Evolutionary conservation across 2,329 filamentous ascomycete species (phyloP).

Genomic region (Nigrograna mackinnonii): DNA sequence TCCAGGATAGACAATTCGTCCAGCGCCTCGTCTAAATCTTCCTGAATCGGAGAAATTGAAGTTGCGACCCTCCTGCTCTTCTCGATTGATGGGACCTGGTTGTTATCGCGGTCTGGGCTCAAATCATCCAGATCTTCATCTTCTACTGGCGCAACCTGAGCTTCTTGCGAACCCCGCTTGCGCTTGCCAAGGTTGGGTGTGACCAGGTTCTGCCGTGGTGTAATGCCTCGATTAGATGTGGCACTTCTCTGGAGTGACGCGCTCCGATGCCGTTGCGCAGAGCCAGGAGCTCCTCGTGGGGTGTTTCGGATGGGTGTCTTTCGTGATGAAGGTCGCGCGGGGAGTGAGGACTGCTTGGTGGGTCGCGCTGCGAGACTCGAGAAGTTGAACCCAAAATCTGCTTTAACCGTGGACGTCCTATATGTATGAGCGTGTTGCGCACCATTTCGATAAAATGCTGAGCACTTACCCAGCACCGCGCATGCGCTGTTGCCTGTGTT

Average conservation of each 20-base stretch:
- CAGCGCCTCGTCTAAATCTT: constrained; percentile 26
- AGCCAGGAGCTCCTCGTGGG: constrained; percentile 20
- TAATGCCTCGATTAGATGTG: constrained; percentile 16
- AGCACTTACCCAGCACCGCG: constrained; percentile 59
- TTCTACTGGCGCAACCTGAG: constrained; percentile 14
- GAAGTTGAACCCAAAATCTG: constrained; percentile 53
- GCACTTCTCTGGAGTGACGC: constrained; percentile 28
- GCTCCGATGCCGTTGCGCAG: constrained; percentile 30
- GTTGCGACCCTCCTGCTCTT: constrained; percentile 27
- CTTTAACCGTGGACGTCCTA: constrained; percentile 21
- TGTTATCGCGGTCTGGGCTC: constrained; percentile 30
- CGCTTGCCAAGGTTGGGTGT: constrained; percentile 38
- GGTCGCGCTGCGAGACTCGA: constrained; percentile 21
- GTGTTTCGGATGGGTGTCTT: constrained; percentile 27
- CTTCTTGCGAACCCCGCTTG: constrained; percentile 29
- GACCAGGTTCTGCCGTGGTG: constrained; percentile 17
- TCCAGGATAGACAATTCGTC: constrained; percentile 29
- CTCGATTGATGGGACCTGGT: constrained; percentile 25
- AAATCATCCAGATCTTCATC: constrained; percentile 36
- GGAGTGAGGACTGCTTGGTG: constrained; percentile 29
- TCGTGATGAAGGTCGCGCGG: constrained; percentile 23
- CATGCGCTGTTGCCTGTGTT: constrained; percentile 60
- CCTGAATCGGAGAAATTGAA: constrained; percentile 24
- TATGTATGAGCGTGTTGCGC: background rate
- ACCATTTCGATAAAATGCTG: background rate